Conservation (phyloP, 2,329 filamentous ascomycete genomes). For the Ceratocystis eucalypticola region DNA sequence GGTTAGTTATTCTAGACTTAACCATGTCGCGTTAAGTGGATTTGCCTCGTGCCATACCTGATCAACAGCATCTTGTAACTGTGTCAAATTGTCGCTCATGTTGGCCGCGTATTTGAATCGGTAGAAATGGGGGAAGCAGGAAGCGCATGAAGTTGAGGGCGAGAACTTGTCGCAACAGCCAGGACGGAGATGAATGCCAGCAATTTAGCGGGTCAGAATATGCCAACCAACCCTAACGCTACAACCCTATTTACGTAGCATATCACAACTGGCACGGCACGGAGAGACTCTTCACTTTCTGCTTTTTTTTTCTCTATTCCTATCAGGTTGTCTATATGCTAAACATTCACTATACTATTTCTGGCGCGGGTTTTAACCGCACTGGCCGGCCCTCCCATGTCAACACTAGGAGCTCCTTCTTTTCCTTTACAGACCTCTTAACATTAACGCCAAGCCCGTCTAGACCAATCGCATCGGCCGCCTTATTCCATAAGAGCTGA, state of each 20-base stretch:
- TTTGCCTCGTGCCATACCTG: conserved; percentile 39
- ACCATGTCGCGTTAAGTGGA: too few species aligned
- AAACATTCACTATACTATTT: not conserved
- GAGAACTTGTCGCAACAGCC: conserved; percentile 5
- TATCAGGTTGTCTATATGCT: too few species aligned
- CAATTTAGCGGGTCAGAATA: too few species aligned
- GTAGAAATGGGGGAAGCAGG: not conserved
- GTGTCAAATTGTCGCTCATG: conserved; percentile 67
- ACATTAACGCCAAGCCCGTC: conserved; percentile 43
- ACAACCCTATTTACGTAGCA: too few species aligned
- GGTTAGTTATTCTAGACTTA: too few species aligned
- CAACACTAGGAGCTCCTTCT: conserved; percentile 34
- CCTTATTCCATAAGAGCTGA: conserved; percentile 62
- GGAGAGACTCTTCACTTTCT: too few species aligned
- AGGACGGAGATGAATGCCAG: too few species aligned
- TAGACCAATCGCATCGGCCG: conserved; percentile 48
- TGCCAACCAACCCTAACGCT: too few species aligned
- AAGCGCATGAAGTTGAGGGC: not conserved
- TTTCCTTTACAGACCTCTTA: conserved; percentile 28
- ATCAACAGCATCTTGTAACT: conserved; percentile 74
- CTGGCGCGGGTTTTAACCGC: not conserved
- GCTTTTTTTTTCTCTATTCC: too few species aligned
- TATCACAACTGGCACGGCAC: too few species aligned
- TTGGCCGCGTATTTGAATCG: conserved; percentile 16
- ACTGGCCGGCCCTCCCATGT: conserved; percentile 33